Percentiles rank a stretch among this genome's conserved stretches.
Conservation (phyloP, 768 basidiomycete genomes). For the Austroboletus eburneus region DNA sequence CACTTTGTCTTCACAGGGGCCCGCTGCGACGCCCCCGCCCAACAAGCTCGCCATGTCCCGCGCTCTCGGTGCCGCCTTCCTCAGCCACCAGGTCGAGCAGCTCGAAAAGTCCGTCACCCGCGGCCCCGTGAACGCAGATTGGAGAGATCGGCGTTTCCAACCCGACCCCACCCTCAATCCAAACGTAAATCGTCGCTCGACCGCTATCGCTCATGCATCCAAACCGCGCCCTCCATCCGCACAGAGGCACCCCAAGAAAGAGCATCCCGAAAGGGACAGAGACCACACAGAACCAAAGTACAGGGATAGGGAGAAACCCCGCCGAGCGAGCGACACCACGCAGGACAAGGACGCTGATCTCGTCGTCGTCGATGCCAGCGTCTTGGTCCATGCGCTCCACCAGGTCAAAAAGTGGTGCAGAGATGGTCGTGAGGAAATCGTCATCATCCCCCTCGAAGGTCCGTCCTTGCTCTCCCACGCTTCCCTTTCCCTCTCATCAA, state of each 20-base stretch:
- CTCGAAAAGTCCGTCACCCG: conserved; percentile 71
- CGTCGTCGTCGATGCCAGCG: conserved; percentile 77
- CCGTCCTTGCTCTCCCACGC: conserved; percentile 17
- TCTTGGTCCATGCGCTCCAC: conserved; percentile 71
- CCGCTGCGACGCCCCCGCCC: conserved; percentile 27
- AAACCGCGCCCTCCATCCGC: conserved; percentile 23
- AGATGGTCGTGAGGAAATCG: conserved; percentile 68
- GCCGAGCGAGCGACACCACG: conserved; percentile 26
- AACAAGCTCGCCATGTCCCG: conserved; percentile 80
- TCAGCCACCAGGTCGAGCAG: conserved; percentile 84
- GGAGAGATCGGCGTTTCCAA: conserved; percentile 48
- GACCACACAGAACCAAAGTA: conserved; percentile 18
- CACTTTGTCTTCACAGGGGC: conserved; percentile 9
- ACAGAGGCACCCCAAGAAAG: conserved; percentile 23
- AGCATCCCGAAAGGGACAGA: conserved; percentile 16
- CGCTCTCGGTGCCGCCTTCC: conserved; percentile 82
- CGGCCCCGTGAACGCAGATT: conserved; percentile 52
- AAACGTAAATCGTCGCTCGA: conserved; percentile 20
- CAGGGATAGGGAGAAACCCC: conserved; percentile 17
- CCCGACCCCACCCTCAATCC: conserved; percentile 15
- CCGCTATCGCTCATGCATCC: conserved; percentile 8
- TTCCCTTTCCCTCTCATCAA: conserved; percentile 6
- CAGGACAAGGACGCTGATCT: conserved; percentile 64
- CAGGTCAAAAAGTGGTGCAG: conserved; percentile 82
- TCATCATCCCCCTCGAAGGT: conserved; percentile 91